Percentiles rank a stretch among this genome's conserved stretches.
These are phyloP conservation scores for Thermoascus crustaceus DNA, from an alignment of 2,329 filamentous ascomycete species.

Conservation along the genomic window DNA sequence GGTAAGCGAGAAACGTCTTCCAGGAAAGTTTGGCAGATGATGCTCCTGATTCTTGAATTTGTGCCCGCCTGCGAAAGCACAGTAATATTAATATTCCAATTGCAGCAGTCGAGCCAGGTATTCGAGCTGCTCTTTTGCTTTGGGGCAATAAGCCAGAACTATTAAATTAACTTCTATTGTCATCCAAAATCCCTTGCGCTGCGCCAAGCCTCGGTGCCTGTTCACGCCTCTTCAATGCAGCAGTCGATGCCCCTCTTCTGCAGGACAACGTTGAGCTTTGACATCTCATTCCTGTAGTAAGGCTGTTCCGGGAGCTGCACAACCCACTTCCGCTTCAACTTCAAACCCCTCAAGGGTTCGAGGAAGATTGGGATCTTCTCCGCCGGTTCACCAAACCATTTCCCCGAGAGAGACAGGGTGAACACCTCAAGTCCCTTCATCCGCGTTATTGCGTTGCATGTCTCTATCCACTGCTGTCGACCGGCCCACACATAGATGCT, in stretches of 20 bases:
- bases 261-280: conserved; percentile 21
- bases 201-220: no score
- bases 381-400: conserved; percentile 30
- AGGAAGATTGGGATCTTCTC: conserved; percentile 29
- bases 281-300: conserved; percentile 26
- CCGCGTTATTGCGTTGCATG: conserved; percentile 19
- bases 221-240: conserved; percentile 14
- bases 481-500: conserved; percentile 30
- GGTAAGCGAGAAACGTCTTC: no score
- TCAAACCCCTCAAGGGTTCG: conserved; percentile 24
- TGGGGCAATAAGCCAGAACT: no score
- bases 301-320: conserved; percentile 25
- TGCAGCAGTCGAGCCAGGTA: no score
- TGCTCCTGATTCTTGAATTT: no score
- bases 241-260: conserved; percentile 26
- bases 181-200: no score
- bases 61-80: no score
- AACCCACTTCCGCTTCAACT: conserved; percentile 19
- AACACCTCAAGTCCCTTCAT: conserved; percentile 23
- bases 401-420: conserved; percentile 22
- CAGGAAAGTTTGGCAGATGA: no score
- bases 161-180: no score
- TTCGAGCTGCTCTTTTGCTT: no score
- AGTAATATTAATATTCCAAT: no score
- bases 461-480: conserved; percentile 29